Base-by-base conservation (phyloP, 2,329 filamentous ascomycete genomes). In the Diaporthe nobilis region DNA sequence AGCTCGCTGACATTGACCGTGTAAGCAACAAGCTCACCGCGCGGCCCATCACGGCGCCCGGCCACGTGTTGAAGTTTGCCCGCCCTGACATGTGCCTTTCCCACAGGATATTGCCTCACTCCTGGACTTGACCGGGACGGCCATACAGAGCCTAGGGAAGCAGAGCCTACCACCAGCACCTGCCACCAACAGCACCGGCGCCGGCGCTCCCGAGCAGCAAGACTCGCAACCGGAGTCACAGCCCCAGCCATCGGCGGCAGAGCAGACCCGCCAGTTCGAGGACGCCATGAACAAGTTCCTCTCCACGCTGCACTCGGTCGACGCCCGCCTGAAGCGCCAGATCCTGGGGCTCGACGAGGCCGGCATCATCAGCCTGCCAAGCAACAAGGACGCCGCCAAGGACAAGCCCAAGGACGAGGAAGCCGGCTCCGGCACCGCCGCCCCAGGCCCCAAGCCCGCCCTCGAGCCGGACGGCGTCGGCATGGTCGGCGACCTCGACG, bases 261-360 rank as follows among this genome's bases (percentile, higher is more conserved):
- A 90, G 51, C 89, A 91, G 61, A 90, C 89, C 12, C 83, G 87
- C 15, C 85, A 87, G 37, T 92, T 92, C 82, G 90, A 92, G 78
- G 83, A 86, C 5, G 89, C 91, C 1, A 92, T 90, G 79, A 89
- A 89, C 72, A 88, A 90, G 10, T 97, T 96, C 83, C 92, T 97
- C 78, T 88, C 88, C 0, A 92, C 92, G 2, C 87, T 98, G 4
- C 94, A 95, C 77, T 90, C 89, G 9, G 90, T 97, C 70, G 93
- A 95, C 81, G 93, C 95, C 15, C 88, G 91, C 61, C 90, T 97
- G 72, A 93, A 94, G 77, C 89, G 93, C 53, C 93, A 95, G 81
- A 93, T 96, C 63, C 92, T 93, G 82, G 94, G 94, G 0, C 87
- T 98, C 4, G 94, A 97, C 83, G 95, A 98, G 84, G 94, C 94